Base-by-base conservation (phyloP, 805 yeast genomes). In the Cyberlindnera mycetangii region DNA sequence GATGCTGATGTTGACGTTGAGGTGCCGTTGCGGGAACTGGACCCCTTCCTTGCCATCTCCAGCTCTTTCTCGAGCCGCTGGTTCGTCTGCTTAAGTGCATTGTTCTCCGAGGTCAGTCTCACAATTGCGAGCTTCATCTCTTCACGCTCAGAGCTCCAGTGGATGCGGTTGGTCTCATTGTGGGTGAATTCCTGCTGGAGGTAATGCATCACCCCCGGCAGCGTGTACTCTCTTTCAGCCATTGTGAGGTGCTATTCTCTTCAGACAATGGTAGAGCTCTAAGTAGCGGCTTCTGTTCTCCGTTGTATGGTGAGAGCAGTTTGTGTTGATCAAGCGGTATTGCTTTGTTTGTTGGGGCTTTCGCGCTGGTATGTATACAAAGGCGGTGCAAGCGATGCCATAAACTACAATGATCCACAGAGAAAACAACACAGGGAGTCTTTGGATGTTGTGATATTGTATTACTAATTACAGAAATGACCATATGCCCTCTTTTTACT, bases 141-240 rank as follows among this genome's bases (percentile, higher is more conserved):
- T 16, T 80, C 78, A 30, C 74, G 67, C 55, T 80, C 85, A 41
- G 78, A 63, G 47, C 75, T 81, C 81, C 83, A 79, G 35, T 74
- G 74, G 42, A 80, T 76, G 40, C 81, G 65, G 51, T 77, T 79
- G 43, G 78, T 72, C 57, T 81, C 85, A 58, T 75, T 77, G 47
- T 71, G 72, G 42, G 81, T 79, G 72, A 80, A 79, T 53, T 81
- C 85, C 19, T 75, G 66, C 56, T 81, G 85, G 54, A 81, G 67
- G 49, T 75, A 81, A 55, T 78, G 75, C 79, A 81, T 78, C 25
- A 81, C 80, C 40, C 85, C 85, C 34, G 60, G 58, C 3, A 54
- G 51, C 28, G 59, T 50, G 44, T 56, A 55, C 27, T 48, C 37
- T 25, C 28, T 25, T 12, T 25, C 28, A n/a, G 28, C 5, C 28